A percentile compares a stretch with the other conserved stretches of the same genome.
These are phyloP conservation scores for Corymbia citriodora DNA, from an alignment of 441 rosid genomes.

Conservation along the genomic window DNA sequence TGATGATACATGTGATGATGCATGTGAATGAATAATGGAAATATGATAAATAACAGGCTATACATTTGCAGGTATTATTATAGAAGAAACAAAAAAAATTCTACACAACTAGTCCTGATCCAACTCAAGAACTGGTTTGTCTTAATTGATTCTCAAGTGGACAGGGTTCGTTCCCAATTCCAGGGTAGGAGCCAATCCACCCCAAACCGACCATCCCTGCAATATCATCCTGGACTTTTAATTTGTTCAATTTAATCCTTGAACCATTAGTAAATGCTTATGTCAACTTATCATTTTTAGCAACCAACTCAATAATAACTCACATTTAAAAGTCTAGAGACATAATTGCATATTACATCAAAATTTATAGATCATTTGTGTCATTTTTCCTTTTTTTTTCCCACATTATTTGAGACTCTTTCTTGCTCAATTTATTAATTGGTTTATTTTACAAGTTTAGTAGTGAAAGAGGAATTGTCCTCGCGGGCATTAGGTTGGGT, in stretches of 20 bases:
- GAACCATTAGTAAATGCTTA: too few species aligned
- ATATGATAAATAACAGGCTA: background rate
- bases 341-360: accelerated
- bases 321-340: background rate
- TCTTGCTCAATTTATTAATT: background rate
- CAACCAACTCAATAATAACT: too few species aligned
- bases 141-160: background rate
- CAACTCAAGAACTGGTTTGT: background rate
- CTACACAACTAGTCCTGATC: background rate
- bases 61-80: background rate
- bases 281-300: too few species aligned
- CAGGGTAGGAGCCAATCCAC: background rate
- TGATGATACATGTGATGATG: background rate
- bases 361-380: too few species aligned
- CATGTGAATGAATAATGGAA: background rate
- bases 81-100: background rate
- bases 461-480: background rate
- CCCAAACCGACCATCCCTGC: background rate
- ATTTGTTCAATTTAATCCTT: accelerated
- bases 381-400: background rate
- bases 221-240: background rate
- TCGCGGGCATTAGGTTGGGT: background rate
- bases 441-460: background rate
- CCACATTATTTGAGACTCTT: too few species aligned
- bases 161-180: background rate